Evolutionary conservation across 2,329 filamentous ascomycete genomes (phyloP).

Genomic region (Drechslerella dactyloides): DNA sequence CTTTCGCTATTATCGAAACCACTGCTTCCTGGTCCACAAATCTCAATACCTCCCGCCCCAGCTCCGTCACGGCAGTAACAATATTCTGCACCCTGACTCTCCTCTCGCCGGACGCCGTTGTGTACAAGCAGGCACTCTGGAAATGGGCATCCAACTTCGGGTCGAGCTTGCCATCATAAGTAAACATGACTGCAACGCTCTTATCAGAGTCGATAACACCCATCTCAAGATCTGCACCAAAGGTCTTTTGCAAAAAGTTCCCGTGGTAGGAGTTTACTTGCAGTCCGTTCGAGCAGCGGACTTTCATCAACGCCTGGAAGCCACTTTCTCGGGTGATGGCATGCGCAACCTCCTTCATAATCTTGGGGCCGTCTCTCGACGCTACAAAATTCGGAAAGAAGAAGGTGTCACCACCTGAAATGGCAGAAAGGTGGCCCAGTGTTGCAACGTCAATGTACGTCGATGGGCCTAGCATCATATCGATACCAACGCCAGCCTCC

Average conservation of each 20-base stretch:
- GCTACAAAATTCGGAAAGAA: constrained; percentile 97
- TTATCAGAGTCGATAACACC: constrained; percentile 93
- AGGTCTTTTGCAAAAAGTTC: constrained; percentile 93
- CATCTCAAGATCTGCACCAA: constrained; percentile 84
- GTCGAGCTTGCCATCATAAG: constrained; percentile 97
- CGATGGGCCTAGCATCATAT: constrained; percentile 93
- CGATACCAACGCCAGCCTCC: constrained; percentile 81
- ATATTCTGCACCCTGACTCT: constrained; percentile 91
- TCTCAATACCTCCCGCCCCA: constrained; percentile 81
- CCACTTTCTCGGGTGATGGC: constrained; percentile 88
- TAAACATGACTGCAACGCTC: constrained; percentile 87
- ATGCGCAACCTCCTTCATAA: constrained; percentile 84
- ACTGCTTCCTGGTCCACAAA: constrained; percentile 97
- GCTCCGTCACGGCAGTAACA: constrained; percentile 88
- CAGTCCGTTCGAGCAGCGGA: constrained; percentile 93
- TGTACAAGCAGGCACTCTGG: constrained; percentile 93
- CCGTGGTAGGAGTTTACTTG: constrained; percentile 94
- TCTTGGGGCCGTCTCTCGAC: constrained; percentile 80
- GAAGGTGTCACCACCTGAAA: constrained; percentile 92
- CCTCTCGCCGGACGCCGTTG: constrained; percentile 84
- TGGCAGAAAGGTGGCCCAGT: constrained; percentile 78
- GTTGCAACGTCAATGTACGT: constrained; percentile 59
- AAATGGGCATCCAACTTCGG: constrained; percentile 96
- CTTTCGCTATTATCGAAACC: constrained; percentile 85
- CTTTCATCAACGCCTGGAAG: constrained; percentile 96